phyloP scores from a whole-genome alignment of 2,329 filamentous ascomycete species.

The Curvularia eragrostidis region DNA sequence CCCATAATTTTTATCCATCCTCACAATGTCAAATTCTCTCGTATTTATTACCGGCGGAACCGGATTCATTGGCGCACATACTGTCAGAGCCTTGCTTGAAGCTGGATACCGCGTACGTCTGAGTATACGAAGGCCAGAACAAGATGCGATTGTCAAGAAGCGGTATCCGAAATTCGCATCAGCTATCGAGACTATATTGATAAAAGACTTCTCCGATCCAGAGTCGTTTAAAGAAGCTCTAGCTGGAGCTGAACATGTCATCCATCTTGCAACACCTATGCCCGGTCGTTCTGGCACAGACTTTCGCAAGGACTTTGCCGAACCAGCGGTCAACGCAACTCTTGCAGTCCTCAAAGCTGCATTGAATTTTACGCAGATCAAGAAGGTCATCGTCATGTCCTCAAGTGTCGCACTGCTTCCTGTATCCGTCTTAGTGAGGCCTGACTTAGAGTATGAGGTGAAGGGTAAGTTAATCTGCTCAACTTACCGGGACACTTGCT shows the following conservation, averaged over 20 bases:
- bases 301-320: slow-evolving; percentile 7
- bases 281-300: slow-evolving; percentile 21
- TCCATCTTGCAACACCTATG: slow-evolving; percentile 43
- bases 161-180: background rate
- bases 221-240: slow-evolving; percentile 24
- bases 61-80: slow-evolving; percentile 37
- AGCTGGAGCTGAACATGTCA: slow-evolving; percentile 32
- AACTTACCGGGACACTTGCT: background rate
- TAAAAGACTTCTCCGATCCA: slow-evolving; percentile 23
- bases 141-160: slow-evolving; percentile 17
- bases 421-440: background rate
- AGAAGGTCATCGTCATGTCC: slow-evolving; percentile 36
- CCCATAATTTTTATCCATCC: background rate
- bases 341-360: slow-evolving; percentile 32
- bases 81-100: slow-evolving; percentile 29
- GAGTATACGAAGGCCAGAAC: slow-evolving; percentile 28
- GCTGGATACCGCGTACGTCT: slow-evolving; percentile 38
- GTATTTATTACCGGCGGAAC: slow-evolving; percentile 41
- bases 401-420: slow-evolving; percentile 29
- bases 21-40: slow-evolving; percentile 22
- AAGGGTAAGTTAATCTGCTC: background rate
- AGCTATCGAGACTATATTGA: slow-evolving; percentile 20
- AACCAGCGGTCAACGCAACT: slow-evolving; percentile 39
- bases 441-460: background rate
- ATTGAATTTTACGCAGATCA: slow-evolving; percentile 27